A percentile compares a stretch with the other conserved stretches of the same genome.
Evolutionary conservation across 257 asterid species (phyloP).

Genomic region (Eustoma russellianum): DNA sequence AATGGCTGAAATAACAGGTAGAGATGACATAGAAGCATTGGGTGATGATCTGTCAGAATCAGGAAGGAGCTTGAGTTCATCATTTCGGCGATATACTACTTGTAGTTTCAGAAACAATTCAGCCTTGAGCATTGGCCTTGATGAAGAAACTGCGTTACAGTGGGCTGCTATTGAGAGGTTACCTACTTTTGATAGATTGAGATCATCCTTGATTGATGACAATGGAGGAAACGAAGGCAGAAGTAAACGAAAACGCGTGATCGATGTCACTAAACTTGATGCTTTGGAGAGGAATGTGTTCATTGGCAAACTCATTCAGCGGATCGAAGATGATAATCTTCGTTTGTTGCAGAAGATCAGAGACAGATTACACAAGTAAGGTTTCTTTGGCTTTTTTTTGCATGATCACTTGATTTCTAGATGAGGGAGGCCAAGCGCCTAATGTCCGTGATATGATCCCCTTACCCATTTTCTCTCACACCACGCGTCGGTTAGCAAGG

Average conservation of each 20-base stretch:
- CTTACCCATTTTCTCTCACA: no score
- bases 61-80: conserved; percentile 10
- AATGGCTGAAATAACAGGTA: conserved; percentile 9
- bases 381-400: no score
- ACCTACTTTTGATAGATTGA: conserved; percentile 27
- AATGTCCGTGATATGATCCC: no score
- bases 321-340: conserved; percentile 30
- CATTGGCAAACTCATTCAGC: conserved; percentile 24
- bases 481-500: no score
- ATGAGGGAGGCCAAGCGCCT: no score
- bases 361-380: conserved; percentile 24
- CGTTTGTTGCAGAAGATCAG: conserved; percentile 23
- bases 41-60: conserved; percentile 12
- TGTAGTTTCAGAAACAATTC: conserved; percentile 5
- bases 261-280: conserved; percentile 32
- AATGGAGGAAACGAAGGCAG: conserved; percentile 6
- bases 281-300: conserved; percentile 24
- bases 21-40: conserved; percentile 16
- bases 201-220: conserved; percentile 20
- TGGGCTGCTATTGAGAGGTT: conserved; percentile 46
- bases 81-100: neutral
- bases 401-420: no score
- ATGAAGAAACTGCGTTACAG: conserved; percentile 22
- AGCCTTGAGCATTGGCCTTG: neutral
- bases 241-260: conserved; percentile 11